Conservation (phyloP, 1,139 yeast species). For the Debaryomycetaceae sp. region DNA sequence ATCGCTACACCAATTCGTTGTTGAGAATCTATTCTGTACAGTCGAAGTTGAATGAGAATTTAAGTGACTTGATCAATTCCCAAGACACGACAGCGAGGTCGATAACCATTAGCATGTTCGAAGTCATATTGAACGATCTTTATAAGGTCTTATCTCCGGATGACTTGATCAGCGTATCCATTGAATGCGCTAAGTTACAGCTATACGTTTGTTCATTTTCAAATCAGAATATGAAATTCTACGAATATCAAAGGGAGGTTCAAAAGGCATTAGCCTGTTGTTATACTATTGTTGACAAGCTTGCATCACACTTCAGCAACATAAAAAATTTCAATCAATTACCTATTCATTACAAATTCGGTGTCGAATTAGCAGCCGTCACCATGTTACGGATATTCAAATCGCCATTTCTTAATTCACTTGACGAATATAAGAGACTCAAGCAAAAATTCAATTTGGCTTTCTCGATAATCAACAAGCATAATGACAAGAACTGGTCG, state of each 20-base stretch:
- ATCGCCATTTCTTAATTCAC: conserved; percentile 31
- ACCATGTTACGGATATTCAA: conserved; percentile 33
- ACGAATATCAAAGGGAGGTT: conserved; percentile 29
- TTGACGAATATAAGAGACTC: conserved; percentile 28
- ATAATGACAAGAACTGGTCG: conserved; percentile 20
- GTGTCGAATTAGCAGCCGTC: conserved; percentile 33
- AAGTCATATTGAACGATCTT: conserved; percentile 35
- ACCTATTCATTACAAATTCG: conserved; percentile 41
- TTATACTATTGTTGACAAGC: conserved; percentile 22
- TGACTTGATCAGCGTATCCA: conserved; percentile 29
- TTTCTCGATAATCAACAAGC: conserved; percentile 19
- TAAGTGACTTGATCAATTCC: conserved; percentile 28
- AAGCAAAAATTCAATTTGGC: conserved; percentile 27
- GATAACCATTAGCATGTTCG: conserved; percentile 44
- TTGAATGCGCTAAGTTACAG: conserved; percentile 41
- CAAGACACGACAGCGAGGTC: conserved; percentile 24
- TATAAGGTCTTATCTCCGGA: conserved; percentile 15
- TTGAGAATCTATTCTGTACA: conserved; percentile 41
- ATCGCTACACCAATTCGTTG: conserved; percentile 37
- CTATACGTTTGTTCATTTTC: conserved; percentile 37
- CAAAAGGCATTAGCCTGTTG: conserved; percentile 31
- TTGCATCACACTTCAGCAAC: conserved; percentile 19
- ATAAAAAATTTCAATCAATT: conserved; percentile 26
- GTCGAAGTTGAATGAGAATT: conserved; percentile 39
- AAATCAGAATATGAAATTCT: conserved; percentile 21